Conservation (phyloP, 495 filamentous ascomycete species). For the Xylaria grammica region DNA sequence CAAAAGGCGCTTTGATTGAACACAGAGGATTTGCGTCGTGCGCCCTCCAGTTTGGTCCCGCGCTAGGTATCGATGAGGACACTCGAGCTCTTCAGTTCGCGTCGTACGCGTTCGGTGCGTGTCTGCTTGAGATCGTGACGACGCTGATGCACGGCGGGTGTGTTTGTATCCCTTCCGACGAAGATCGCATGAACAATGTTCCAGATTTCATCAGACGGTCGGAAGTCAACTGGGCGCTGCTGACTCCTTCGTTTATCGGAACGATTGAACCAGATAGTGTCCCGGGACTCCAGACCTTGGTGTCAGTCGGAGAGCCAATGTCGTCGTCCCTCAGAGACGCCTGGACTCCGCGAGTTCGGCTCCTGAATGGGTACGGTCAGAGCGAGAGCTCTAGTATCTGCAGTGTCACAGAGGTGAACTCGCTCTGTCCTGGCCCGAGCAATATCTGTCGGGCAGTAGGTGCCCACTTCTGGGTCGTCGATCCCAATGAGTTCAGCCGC, state of each 20-base stretch:
- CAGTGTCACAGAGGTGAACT: slow-evolving; percentile 29
- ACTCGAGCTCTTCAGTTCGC: slow-evolving; percentile 63
- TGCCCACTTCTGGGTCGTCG: slow-evolving; percentile 37
- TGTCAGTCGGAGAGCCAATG: slow-evolving; percentile 38
- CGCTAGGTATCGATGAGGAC: slow-evolving; percentile 40
- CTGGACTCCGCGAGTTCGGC: slow-evolving; percentile 36
- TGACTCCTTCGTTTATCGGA: slow-evolving; percentile 49
- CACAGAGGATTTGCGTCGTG: slow-evolving; percentile 38
- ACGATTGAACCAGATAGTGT: slow-evolving; percentile 28
- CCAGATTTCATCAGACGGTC: slow-evolving; percentile 33
- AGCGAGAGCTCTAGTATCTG: slow-evolving; percentile 36
- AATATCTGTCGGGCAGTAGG: slow-evolving; percentile 45
- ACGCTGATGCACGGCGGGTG: slow-evolving; percentile 50
- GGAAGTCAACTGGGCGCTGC: slow-evolving; percentile 31
- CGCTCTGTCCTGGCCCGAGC: slow-evolving; percentile 35
- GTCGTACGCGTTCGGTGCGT: slow-evolving; percentile 64
- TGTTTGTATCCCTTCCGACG: slow-evolving; percentile 42
- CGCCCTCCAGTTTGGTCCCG: slow-evolving; percentile 46
- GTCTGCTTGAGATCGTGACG: slow-evolving; percentile 59
- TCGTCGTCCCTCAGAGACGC: slow-evolving; percentile 24
- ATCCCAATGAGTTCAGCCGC: slow-evolving; percentile 36
- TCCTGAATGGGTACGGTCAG: slow-evolving; percentile 34
- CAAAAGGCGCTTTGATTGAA: slow-evolving; percentile 43
- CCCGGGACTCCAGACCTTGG: slow-evolving; percentile 33
- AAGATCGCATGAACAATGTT: slow-evolving; percentile 38